Base-by-base conservation (phyloP, 805 yeast genomes). In the Candida awuae region DNA sequence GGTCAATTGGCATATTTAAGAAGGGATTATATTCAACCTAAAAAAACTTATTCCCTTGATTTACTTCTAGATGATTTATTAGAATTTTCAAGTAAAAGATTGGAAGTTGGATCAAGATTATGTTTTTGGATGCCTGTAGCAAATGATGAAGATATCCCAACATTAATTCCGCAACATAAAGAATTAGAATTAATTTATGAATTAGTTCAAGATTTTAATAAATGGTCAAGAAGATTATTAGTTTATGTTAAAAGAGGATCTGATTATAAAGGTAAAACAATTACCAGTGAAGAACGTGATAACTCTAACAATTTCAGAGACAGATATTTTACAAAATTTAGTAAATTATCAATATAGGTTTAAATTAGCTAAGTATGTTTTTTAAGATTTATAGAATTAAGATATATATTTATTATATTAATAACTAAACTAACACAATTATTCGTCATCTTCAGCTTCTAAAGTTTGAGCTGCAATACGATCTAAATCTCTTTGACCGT, bases 401-500 rank as follows among this genome's bases (percentile, higher is more conserved):
- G 31, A 19, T 23, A 7, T 21, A 32, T 31, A n/a, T 29, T 28
- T 12, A 14, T 25, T 23, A 35, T 23, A 31, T 14, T 34, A 16
- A 17, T 34, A 23, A 28, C 12, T 32, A 23, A 22, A 18, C n/a
- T 21, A 26, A 45, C 46, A 46, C 47, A 49, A 47, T 50, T 58
- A 58, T 59, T 68, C 69, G 56, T 70, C 75, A 66, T 84, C 94
- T 64, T 84, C 92, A 66, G 78, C 80, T 75, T 87, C 95, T 70
- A 84, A 79, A 68, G 95, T 86, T 77, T 87, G 95, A 70, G 95
- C 95, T 67, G 97, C 97, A 71, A 90, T 90, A 82, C 99, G 97
- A 78, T 92, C 99, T 77, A 92, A 84, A 77, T 92, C 99, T 85
- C 98, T 88, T 78, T 90, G 97, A 70, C 99, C 99, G 75, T 87